Conservation (phyloP, 2,329 filamentous ascomycete species). For the Gaeumannomyces tritici region DNA sequence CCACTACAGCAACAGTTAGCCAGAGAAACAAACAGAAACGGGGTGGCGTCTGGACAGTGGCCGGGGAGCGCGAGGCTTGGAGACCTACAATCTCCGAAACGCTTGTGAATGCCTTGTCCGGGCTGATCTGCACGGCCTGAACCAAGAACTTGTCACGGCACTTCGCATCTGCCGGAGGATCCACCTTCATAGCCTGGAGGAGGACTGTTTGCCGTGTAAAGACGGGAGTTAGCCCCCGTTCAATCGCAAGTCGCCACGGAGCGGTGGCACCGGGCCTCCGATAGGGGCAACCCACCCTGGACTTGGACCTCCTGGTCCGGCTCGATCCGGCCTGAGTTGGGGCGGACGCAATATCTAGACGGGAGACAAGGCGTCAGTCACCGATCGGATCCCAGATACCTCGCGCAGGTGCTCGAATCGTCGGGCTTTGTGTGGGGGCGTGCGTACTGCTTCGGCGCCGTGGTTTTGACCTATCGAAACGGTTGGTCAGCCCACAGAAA, state of each 20-base stretch:
- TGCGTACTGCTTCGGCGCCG: conserved; percentile 95
- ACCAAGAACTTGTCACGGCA: conserved; percentile 39
- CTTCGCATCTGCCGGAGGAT: conserved; percentile 75
- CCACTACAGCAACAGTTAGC: conserved; percentile 48
- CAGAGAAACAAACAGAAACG: neutral
- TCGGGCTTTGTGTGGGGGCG: conserved; percentile 21
- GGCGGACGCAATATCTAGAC: conserved; percentile 86
- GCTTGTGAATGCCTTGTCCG: conserved; percentile 75
- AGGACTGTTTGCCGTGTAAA: conserved; percentile 53
- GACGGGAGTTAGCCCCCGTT: neutral
- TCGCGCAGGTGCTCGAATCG: conserved; percentile 4
- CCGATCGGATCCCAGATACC: neutral
- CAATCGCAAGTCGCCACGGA: neutral
- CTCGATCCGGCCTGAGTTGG: conserved; percentile 94
- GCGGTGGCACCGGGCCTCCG: neutral
- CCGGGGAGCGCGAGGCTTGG: conserved; percentile 4
- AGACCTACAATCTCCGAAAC: conserved; percentile 67
- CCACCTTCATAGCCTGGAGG: conserved; percentile 95
- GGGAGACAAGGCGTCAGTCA: conserved; percentile 7
- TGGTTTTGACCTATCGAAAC: conserved; percentile 82
- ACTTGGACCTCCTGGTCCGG: conserved; percentile 86
- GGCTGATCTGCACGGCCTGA: conserved; percentile 47
- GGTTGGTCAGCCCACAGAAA: conserved; percentile 16
- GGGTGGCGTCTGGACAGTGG: neutral
- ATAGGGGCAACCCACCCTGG: conserved; percentile 54